These are phyloP conservation scores for Ploettnerulaceae sp. DNA, from an alignment of 2,329 filamentous ascomycete species.

Conservation along the genomic window DNA sequence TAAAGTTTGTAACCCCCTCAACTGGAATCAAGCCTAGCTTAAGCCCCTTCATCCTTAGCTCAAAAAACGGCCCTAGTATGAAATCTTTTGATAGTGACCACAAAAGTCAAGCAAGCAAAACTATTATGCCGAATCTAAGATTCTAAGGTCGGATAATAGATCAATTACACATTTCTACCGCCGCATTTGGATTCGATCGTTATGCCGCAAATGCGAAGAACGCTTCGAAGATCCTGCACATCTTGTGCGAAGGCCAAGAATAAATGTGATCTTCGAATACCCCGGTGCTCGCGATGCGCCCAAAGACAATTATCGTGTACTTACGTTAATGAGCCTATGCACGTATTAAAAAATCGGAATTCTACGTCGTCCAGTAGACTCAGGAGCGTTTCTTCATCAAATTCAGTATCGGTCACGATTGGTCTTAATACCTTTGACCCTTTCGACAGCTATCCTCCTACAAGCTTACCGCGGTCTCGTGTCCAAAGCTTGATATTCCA, in stretches of 20 bases:
- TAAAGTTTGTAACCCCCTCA: too few relatives aligned
- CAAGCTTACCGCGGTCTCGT: slow-evolving; percentile 45
- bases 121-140: too few relatives aligned
- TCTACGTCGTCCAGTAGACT: too few relatives aligned
- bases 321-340: slow-evolving; percentile 54
- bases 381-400: not conserved
- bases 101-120: too few relatives aligned
- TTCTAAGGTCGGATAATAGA: too few relatives aligned
- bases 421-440: slow-evolving; percentile 43
- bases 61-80: too few relatives aligned
- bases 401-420: slow-evolving; percentile 20
- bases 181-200: too few relatives aligned
- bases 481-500: slow-evolving; percentile 52
- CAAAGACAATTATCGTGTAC: slow-evolving; percentile 44
- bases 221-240: slow-evolving; percentile 52
- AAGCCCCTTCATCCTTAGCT: too few relatives aligned
- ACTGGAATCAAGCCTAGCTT: too few relatives aligned
- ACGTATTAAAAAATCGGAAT: too few relatives aligned
- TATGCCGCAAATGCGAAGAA: slow-evolving; percentile 49
- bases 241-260: slow-evolving; percentile 52
- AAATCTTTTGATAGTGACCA: too few relatives aligned
- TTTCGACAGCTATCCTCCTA: slow-evolving; percentile 52
- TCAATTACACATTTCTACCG: too few relatives aligned
- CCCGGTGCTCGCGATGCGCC: slow-evolving; percentile 50
- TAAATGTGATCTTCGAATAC: slow-evolving; percentile 50